Conservation (phyloP, 345 rosid genomes). For the Ceriops zippeliana region DNA sequence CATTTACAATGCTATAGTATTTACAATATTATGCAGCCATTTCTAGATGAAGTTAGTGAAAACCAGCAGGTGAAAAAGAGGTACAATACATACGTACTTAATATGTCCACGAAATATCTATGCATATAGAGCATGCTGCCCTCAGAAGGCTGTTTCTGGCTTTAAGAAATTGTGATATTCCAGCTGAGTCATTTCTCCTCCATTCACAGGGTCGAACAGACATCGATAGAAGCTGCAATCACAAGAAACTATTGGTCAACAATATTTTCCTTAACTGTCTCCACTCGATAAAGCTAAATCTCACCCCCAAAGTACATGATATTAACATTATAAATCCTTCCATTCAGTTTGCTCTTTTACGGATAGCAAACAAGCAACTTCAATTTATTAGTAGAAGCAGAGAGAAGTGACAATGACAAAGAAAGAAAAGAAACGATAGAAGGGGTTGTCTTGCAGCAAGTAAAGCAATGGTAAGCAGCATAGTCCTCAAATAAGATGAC, state of each 20-base stretch:
- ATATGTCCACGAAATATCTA: background rate
- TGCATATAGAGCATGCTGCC: background rate
- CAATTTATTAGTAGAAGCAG: too few relatives aligned
- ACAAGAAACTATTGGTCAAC: slow-evolving; percentile 9
- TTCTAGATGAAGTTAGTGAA: background rate
- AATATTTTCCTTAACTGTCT: background rate
- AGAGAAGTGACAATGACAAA: too few relatives aligned
- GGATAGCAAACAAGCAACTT: too few relatives aligned
- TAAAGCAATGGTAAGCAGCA: too few relatives aligned
- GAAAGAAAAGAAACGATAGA: too few relatives aligned
- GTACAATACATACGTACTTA: background rate
- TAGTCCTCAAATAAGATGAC: too few relatives aligned
- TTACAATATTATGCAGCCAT: slow-evolving; percentile 9
- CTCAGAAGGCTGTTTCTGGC: slow-evolving; percentile 58
- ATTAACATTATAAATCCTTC: background rate
- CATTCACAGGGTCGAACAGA: slow-evolving; percentile 77
- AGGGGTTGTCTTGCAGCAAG: too few relatives aligned
- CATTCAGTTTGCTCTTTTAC: too few relatives aligned
- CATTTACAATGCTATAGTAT: slow-evolving; percentile 9
- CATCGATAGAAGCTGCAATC: slow-evolving; percentile 82
- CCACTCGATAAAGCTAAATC: background rate
- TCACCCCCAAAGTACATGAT: background rate
- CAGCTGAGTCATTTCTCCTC: slow-evolving; percentile 90
- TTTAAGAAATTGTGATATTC: slow-evolving; percentile 82
- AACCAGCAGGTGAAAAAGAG: background rate